Evolutionary conservation across 106 monocot species (phyloP), one percentile per base, ranked within the genome.

Genomic region (Acorus calamus): DNA sequence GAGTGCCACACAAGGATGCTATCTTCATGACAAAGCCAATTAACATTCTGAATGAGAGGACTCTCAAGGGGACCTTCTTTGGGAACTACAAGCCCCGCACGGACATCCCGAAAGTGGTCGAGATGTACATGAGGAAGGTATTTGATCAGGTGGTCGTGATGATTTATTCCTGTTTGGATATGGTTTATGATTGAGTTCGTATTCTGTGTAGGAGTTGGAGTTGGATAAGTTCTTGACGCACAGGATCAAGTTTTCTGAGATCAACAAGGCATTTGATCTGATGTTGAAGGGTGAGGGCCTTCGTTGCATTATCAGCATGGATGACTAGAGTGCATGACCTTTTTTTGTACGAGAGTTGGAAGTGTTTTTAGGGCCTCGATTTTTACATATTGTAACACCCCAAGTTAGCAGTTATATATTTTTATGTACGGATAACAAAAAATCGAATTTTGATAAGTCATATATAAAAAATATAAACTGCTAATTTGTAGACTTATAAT

Each of bases 191-290:
- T 12, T 3, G 14, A 2, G n/a, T 13, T 49, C 6, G 12, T 4
- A 51, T 52, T 50, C 7, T 65, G 59, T 63, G 57, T 70, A 76
- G 83, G 72, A 79, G 52, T 55, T 83, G 51, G 83, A 83, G 49
- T 2, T 83, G 59, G 83, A 83, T 51, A 83, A 83, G 64, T 83
- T 83, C 67, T 68, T 83, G 49, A 83, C 79, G 44, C 83, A 83
- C 48, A 62, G 61, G 4, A 47, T 83, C 4, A 50, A 68, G 1
- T 83, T 83, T 67, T 61, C 75, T 0, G 83, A 83, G 14, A 83
- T 83, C 69, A 79, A 83, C 83, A 79, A 67, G 67, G 78, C 83
- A 2, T 83, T 83, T 49, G 83, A 83, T 9, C 46, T 46, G 14
- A 83, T 83, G 79, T 7, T 79, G 11, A 67, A 60, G 4, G 79